Base-by-base conservation (phyloP, 345 rosid genomes). In the Gossypioides kirkii region DNA sequence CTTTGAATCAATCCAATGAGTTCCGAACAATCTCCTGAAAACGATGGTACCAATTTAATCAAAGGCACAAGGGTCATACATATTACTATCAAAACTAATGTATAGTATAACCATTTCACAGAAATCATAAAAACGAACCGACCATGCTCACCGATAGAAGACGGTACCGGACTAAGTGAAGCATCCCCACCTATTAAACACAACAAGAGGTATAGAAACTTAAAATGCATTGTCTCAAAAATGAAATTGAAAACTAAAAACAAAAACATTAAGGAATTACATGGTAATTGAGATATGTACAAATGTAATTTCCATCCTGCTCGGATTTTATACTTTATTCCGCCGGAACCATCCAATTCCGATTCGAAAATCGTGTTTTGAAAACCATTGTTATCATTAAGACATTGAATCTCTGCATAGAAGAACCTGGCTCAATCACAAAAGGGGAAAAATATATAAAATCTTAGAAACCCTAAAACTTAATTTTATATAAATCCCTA, bases 231-330 rank as follows among this genome's bases (percentile, higher is more conserved):
- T n/a, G 45, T 41, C 46, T 41, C n/a, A 70, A 60, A 10, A 42
- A 11, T 2, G 32, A 20, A 10, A 60, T 20, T 1, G 25, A 66
- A 71, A 8, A 61, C 14, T 25, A 47, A 64, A 61, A 14, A 56
- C 2, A 23, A 74, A 42, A 7, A 60, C 71, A 72, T 36, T 68
- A 77, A 60, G 32, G 32, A 70, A 76, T 88, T 92, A 92, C 98
- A 90, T 84, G 98, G 98, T 89, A 89, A 81, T 73, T 90, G 98
- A 49, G 98, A 92, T 79, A 90, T 85, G 86, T 88, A 94, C 56
- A 90, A 52, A 82, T 94, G 97, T 74, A 94, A 78, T 53, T 84
- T 82, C 86, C 90, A 89, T 4, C 86, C 97, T 50, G 77, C 75
- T 78, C 83, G 89, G 54, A 92, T 79, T 76, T 67, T 81, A 69